These are phyloP conservation scores for Peronospora tabacina DNA, from an alignment of 352 stramenopile genomes.

Conservation along the genomic window DNA sequence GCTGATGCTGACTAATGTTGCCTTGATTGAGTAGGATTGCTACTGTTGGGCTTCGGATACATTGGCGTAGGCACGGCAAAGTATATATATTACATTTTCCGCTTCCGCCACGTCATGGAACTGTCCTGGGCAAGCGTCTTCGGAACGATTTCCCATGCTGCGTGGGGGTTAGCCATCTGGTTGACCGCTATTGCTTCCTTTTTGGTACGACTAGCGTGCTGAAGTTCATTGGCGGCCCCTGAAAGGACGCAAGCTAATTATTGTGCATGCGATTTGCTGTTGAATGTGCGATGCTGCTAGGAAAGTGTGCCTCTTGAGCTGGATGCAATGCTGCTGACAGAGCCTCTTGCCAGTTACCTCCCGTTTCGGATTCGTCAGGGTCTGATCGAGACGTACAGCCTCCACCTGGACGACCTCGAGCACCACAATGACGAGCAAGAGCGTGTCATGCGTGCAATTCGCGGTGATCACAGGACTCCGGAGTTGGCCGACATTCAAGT, in stretches of 20 bases:
- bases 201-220: constrained; percentile 36
- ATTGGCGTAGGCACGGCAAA: constrained; percentile 82
- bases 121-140: constrained; percentile 82
- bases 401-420: constrained; percentile 81
- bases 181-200: constrained; percentile 80
- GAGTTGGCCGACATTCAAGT: constrained; percentile 24
- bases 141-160: constrained; percentile 72
- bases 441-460: constrained; percentile 72
- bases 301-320: constrained; percentile 81
- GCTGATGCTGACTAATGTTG: constrained; percentile 1
- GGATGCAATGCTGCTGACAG: constrained; percentile 76
- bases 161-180: constrained; percentile 78
- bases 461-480: constrained; percentile 39
- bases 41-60: constrained; percentile 82
- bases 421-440: constrained; percentile 79
- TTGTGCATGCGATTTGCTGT: constrained; percentile 1
- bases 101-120: constrained; percentile 83
- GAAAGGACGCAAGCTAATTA: constrained; percentile 5
- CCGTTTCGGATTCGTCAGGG: constrained; percentile 82
- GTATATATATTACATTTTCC: constrained; percentile 88
- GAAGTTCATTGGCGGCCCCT: background rate
- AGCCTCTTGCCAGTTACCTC: constrained; percentile 72
- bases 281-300: constrained; percentile 22
- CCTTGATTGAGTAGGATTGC: constrained; percentile 32
- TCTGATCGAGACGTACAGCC: constrained; percentile 84